phyloP scores from a whole-genome alignment of 2,329 filamentous ascomycete species.

The Xylariales sp. region DNA sequence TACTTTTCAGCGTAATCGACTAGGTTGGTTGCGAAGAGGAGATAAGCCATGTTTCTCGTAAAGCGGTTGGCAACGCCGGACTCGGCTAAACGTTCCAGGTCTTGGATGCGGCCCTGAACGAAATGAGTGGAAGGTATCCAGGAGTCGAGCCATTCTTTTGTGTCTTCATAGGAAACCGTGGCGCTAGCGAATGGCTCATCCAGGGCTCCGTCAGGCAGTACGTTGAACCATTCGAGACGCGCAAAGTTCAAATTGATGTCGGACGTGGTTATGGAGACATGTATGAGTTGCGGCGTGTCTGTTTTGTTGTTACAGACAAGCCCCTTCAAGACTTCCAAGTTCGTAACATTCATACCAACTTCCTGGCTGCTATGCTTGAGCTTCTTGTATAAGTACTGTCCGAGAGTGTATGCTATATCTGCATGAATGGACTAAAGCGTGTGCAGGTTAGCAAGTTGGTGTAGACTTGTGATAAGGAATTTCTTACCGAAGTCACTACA shows the following conservation, averaged over 20 bases:
- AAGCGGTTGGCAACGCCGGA: conserved; percentile 70
- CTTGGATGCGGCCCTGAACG: conserved; percentile 61
- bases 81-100: conserved; percentile 61
- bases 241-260: conserved; percentile 56
- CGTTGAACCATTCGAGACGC: conserved; percentile 55
- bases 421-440: conserved; percentile 61
- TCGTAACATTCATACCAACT: conserved; percentile 51
- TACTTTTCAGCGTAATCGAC: conserved; percentile 55
- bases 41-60: conserved; percentile 72
- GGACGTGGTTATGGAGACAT: conserved; percentile 48
- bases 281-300: conserved; percentile 49
- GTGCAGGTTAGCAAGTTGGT: not conserved
- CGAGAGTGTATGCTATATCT: conserved; percentile 71
- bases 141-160: conserved; percentile 62
- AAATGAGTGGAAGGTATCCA: conserved; percentile 69
- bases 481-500: conserved; percentile 58
- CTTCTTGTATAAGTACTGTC: conserved; percentile 68
- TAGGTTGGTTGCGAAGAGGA: conserved; percentile 53
- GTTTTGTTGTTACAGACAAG: conserved; percentile 50
- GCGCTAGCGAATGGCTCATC: conserved; percentile 60
- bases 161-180: conserved; percentile 63
- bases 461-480: not conserved
- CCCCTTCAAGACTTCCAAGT: conserved; percentile 53
- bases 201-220: conserved; percentile 49
- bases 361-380: conserved; percentile 58